Evolutionary conservation across 352 stramenopile species (phyloP), one percentile per base, ranked within the genome.

Genomic region (Phytophthora sp.): DNA sequence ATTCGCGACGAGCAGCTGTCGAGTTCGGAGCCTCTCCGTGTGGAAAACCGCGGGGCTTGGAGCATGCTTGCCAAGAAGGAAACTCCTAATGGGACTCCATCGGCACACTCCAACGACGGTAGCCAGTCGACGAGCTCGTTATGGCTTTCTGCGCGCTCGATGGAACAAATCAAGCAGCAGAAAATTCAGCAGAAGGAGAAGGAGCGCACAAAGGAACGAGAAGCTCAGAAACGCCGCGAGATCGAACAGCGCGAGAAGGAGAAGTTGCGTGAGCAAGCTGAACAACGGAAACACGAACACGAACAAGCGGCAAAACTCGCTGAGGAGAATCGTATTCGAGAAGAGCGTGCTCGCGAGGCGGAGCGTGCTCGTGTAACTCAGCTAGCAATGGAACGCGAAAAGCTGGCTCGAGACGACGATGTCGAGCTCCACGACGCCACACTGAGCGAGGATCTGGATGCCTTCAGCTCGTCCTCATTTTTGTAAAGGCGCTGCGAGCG

Each of bases 401-500:
- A 95, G 53, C 53, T 94, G 49, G 73, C 71, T 30, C 71, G 66
- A 41, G 75, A 88, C 45, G 76, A 93, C 18, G 87, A 89, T 51
- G 61, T 81, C 7, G 82, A 91, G 47, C 73, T 84, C 26, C 82
- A 93, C 65, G 84, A 95, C 29, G 73, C 84, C 58, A 89, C 77
- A 21, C 62, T 93, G 58, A 91, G 73, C 23, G 82, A 94, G 44
- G 88, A 96, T 63, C 62, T 96, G 61, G 84, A 92, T 74, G 80
- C 81, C 46, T 96, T 96, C 73, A 94, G 86, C 71, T 93, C 88
- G 41, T 94, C 88, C 51, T 93, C 86, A 44, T 96, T 94, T 85
- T 85, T 94, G 79, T 94, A 81, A 83, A 54, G 50, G 45, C 39
- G 54, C 23, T 63, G 24, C 44, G 53, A 61, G 42, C 11, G 53